Base-by-base conservation (phyloP, 768 basidiomycete species). In the Tephrocybe sp. region DNA sequence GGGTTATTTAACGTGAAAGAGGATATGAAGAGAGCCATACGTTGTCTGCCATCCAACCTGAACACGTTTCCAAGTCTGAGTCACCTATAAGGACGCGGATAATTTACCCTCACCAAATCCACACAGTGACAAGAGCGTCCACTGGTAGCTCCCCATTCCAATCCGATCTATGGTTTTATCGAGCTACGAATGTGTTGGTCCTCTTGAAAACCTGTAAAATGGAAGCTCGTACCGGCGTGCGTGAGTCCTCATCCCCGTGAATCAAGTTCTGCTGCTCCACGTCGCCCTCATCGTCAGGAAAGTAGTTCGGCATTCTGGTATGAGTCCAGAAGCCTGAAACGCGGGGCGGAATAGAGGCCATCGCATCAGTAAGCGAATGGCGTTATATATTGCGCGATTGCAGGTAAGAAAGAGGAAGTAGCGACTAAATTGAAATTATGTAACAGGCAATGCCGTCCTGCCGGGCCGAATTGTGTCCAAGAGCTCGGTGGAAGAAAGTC, bases 1-100 rank as follows among this genome's bases (percentile, higher is more conserved):
- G n/a, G n/a, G n/a, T n/a, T n/a, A 44, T 31, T 41, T 44, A 39
- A 49, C 9, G 37, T 37, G 16, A 3, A 19, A 19, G 16, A 37
- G 36, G 5, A 37, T 6, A 19, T 19, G 5, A 19, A 12, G 36
- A n/a, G 18, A 37, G 36, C 68, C 72, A 60, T 63, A 93, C 92
- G 66, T 95, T 95, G 69, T 96, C 92, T 46, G 92, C 92, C 78
- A 92, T 75, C 93, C 93, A 96, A 25, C 92, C 93, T 90, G 59
- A 15, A 36, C 35, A 25, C 13, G 16, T 47, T 53, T 21, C 4
- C 27, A 2, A 31, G 19, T 18, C 19, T 35, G 21, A n/a, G n/a
- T 56, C 26, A 49, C 28, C 31, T 38, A 31, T 21, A 15, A 25
- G 15, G 47, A 25, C 22, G 19, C 22, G 24, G 22, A 35, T 19